Conservation (phyloP, 768 basidiomycete genomes). For the Phylloporus arenicola region DNA sequence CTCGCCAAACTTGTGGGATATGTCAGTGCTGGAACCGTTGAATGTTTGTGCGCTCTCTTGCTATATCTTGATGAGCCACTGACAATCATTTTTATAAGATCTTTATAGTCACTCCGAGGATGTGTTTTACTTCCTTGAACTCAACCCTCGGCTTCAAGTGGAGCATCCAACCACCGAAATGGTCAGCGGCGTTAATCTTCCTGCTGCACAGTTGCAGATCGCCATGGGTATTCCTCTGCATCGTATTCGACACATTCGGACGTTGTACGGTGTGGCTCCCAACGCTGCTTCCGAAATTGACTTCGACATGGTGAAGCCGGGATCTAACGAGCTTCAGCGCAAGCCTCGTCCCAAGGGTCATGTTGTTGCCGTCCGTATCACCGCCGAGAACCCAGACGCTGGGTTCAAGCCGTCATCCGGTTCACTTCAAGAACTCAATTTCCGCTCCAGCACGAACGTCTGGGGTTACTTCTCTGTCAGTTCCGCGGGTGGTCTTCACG, state of each 20-base stretch:
- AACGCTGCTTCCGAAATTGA: conserved; percentile 89
- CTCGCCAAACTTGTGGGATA: conserved; percentile 99
- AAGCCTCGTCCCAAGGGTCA: conserved; percentile 97
- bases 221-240: conserved; percentile 98
- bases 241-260: conserved; percentile 92
- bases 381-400: conserved; percentile 98
- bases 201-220: conserved; percentile 93
- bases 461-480: conserved; percentile 99
- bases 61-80: neutral
- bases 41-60: conserved; percentile 51
- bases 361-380: conserved; percentile 98
- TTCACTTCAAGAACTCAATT: conserved; percentile 95
- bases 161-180: conserved; percentile 99
- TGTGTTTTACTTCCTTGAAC: conserved; percentile 94
- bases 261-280: conserved; percentile 90
- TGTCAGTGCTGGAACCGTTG: conserved; percentile 97
- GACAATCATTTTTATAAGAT: conserved; percentile 43
- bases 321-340: conserved; percentile 81
- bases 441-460: conserved; percentile 97
- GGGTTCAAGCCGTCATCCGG: conserved; percentile 99
- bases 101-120: conserved; percentile 93
- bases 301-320: conserved; percentile 91
- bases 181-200: conserved; percentile 98
- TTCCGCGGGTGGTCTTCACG: conserved; percentile 93
- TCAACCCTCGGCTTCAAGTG: conserved; percentile 98